These are phyloP conservation scores for Ogataea parapolymorpha DNA, from an alignment of 805 yeast genomes.

Conservation along the genomic window DNA sequence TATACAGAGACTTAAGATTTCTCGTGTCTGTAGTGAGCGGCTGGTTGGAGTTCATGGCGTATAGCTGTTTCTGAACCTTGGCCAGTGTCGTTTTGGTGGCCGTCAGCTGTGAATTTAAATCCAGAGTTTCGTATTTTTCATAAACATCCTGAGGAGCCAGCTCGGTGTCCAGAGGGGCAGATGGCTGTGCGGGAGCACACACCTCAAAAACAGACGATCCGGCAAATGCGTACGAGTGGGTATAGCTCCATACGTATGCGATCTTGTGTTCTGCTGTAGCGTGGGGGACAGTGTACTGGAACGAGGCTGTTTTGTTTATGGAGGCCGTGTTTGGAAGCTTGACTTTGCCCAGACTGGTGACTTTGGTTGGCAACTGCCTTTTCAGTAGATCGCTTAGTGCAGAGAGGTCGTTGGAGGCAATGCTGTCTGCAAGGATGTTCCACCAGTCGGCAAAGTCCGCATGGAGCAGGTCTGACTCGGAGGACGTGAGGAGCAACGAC, in stretches of 20 bases:
- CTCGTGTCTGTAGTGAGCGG: constrained; percentile 12
- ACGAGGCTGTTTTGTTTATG: background rate
- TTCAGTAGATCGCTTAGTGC: constrained; percentile 15
- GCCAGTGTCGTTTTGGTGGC: constrained; percentile 2
- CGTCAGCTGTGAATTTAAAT: background rate
- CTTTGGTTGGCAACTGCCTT: constrained; percentile 22
- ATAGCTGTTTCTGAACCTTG: constrained; percentile 11
- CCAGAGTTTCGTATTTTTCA: constrained; percentile 1
- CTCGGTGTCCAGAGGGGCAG: background rate
- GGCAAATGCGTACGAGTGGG: constrained; percentile 17
- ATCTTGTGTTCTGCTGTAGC: constrained; percentile 19
- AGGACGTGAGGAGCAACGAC: constrained; percentile 20
- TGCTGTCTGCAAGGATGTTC: constrained; percentile 12
- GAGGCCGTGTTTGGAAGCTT: constrained; percentile 5
- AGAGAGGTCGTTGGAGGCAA: constrained; percentile 18
- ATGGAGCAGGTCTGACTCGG: constrained; percentile 22
- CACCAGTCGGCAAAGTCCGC: constrained; percentile 32
- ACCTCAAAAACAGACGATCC: constrained; percentile 12
- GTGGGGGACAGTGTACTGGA: constrained; percentile 6
- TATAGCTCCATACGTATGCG: constrained; percentile 26
- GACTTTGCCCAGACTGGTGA: constrained; percentile 18
- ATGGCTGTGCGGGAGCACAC: constrained; percentile 1
- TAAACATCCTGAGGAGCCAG: background rate
- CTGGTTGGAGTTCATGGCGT: constrained; percentile 1
- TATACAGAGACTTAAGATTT: constrained; percentile 17